phyloP scores from a whole-genome alignment of 1,139 yeast species.

The Lodderomyces oxycetoniae region DNA sequence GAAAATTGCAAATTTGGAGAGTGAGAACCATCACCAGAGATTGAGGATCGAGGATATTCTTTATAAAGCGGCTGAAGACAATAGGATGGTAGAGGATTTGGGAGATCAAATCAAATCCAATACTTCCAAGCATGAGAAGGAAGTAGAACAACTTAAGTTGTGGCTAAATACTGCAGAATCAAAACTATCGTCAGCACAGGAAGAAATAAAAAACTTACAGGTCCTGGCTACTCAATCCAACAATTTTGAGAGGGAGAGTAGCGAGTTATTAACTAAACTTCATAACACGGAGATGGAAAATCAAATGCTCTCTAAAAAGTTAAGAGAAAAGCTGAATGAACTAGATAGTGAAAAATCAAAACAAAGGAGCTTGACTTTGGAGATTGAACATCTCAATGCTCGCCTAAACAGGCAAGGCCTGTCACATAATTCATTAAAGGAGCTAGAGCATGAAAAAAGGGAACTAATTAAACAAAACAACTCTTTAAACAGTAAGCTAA shows the following conservation, averaged over 20 bases:
- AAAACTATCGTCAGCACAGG: not conserved
- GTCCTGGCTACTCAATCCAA: not conserved
- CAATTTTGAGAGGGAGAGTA: constrained; percentile 5
- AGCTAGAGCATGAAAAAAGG: not conserved
- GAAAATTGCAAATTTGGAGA: not conserved
- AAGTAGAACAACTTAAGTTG: constrained; percentile 1
- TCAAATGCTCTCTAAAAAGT: not conserved
- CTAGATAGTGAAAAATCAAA: not conserved
- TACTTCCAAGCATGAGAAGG: not conserved
- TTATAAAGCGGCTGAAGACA: not conserved
- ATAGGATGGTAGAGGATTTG: not conserved
- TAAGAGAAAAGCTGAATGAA: not conserved
- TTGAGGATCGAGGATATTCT: not conserved
- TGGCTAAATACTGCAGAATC: not conserved
- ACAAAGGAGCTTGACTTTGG: not conserved
- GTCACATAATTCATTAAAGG: too few species aligned
- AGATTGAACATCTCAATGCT: not conserved
- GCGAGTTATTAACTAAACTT: constrained; percentile 4
- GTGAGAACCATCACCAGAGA: not conserved
- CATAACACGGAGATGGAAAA: constrained; percentile 4
- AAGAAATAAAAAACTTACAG: not conserved
- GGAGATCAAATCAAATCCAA: not conserved
- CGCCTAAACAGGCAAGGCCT: not conserved
- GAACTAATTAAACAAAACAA: constrained; percentile 2
- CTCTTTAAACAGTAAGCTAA: too few species aligned